Percentiles rank a stretch among this genome's conserved stretches.
Conservation (phyloP, 805 yeast species). For the Suhomyces pyralidae region DNA sequence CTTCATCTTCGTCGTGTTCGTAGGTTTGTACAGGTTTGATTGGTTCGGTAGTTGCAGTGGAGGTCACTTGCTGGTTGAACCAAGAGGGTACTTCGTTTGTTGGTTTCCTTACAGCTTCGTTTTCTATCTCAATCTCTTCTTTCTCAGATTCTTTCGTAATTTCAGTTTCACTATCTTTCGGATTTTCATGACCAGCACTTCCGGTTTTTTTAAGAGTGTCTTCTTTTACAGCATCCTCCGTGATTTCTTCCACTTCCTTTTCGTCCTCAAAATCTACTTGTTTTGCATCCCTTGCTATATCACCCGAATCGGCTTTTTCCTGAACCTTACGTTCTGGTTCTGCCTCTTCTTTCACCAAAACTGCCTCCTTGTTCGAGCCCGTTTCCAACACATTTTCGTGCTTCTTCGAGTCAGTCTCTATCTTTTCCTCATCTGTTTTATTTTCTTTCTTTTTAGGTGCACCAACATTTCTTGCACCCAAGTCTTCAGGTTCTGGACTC, state of each 20-base stretch:
- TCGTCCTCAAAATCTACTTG: neutral
- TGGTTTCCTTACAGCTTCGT: neutral
- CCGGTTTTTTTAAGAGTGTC: neutral
- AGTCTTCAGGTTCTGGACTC: neutral
- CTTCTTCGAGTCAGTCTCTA: neutral
- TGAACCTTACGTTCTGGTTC: neutral
- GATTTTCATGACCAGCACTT: neutral
- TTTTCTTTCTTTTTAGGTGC: neutral
- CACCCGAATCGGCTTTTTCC: neutral
- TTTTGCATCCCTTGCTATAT: neutral
- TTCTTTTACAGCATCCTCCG: neutral
- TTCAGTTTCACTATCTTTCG: neutral
- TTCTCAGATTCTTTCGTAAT: neutral
- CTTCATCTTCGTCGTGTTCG: conserved; percentile 2
- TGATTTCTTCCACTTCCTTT: neutral
- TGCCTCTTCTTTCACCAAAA: neutral
- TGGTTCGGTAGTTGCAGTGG: neutral
- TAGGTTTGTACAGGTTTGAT: neutral
- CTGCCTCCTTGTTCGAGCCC: neutral
- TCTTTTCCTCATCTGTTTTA: neutral
- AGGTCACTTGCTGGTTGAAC: conserved; percentile 16
- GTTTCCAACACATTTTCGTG: neutral
- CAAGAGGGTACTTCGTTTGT: conserved; percentile 22
- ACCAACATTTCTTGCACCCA: neutral
- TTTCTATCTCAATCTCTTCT: neutral